Conservation (phyloP, 2,329 filamentous ascomycete genomes). For the Cladosporium cucumerinum region DNA sequence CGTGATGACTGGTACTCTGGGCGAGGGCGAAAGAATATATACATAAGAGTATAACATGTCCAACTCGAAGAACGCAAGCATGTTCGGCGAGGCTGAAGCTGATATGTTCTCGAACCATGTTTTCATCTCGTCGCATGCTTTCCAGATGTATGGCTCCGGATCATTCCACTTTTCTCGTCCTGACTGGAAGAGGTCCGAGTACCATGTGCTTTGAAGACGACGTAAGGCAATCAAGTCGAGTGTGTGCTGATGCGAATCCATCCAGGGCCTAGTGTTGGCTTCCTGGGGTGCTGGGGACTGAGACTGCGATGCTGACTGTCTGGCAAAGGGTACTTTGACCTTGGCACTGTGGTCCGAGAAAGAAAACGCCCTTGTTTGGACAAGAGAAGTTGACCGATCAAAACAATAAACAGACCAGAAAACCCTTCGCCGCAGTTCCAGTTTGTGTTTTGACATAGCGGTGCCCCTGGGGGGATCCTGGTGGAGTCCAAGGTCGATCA, state of each 20-base stretch:
- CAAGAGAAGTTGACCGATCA: constrained; percentile 86
- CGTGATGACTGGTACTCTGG: constrained; percentile 67
- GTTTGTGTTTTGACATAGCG: constrained; percentile 61
- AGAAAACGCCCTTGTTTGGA: constrained; percentile 82
- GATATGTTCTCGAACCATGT: constrained; percentile 80
- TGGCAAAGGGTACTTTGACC: constrained; percentile 67
- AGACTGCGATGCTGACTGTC: constrained; percentile 24
- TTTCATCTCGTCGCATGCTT: constrained; percentile 70
- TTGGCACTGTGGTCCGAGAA: constrained; percentile 87
- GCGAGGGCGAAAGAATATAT: constrained; percentile 79
- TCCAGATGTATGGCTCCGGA: constrained; percentile 69
- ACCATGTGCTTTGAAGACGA: constrained; percentile 83
- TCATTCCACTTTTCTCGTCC: constrained; percentile 66
- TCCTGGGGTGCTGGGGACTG: constrained; percentile 24
- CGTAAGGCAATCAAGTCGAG: constrained; percentile 77
- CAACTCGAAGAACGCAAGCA: constrained; percentile 76
- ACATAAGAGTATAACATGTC: constrained; percentile 90
- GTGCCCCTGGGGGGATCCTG: constrained; percentile 78
- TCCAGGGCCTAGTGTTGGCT: constrained; percentile 41
- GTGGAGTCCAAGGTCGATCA: constrained; percentile 87
- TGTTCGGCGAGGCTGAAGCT: constrained; percentile 58
- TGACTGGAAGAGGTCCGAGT: constrained; percentile 81
- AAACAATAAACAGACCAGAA: constrained; percentile 90
- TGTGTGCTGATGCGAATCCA: constrained; percentile 64
- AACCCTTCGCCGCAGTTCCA: constrained; percentile 76